Evolutionary conservation across 371 early-diverging fungal genomes (phyloP), one percentile per base, ranked within the genome.

Genomic region (Cokeromyces recurvatus): DNA sequence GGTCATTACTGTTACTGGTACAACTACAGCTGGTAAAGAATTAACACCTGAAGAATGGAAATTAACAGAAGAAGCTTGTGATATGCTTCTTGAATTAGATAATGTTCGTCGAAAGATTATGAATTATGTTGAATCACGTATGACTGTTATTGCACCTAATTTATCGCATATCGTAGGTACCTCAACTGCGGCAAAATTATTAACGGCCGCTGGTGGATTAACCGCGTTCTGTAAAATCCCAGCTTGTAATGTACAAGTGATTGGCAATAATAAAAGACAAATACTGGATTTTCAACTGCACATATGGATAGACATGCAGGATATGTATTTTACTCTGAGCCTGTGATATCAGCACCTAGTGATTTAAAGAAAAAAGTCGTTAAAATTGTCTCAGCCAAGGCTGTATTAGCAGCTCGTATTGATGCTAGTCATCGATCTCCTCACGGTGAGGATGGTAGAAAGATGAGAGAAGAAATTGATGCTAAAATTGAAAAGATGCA

Each of bases 91-190:
- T 14, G 81, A 74, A 21, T 73, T 97, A 15, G 90, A 91, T 34
- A 66, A 48, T 9, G 85, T 86, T 6, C 74, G 84, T 44, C 71
- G 69, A 48, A 86, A 79, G 81, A 86, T 98, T 29, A 77, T 91
- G 38, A 81, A 72, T 31, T 97, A 92, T 69, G 92, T 98, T 15
- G 93, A 93, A 60, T 89, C 94, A 1, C 78, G 94, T 11, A 91
- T 97, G 92, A 77, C 78, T 0, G 73, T 92, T 29, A 89, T 97
- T 55, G 97, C 98, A 2, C 98, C 98, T 12, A 97, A 97, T 45
- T 62, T 96, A 1, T 90, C 96, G 0, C 81, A 85, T 1, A 81
- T 98, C 5, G 79, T 97, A 3, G 96, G 94, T 12, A 84, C 85
- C 23, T 73, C 87, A 1, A 86, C 88, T 0, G 95, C 98, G 0